Evolutionary conservation across 352 stramenopile species (phyloP).

Genomic region (Phytophthora chlamydospora): DNA sequence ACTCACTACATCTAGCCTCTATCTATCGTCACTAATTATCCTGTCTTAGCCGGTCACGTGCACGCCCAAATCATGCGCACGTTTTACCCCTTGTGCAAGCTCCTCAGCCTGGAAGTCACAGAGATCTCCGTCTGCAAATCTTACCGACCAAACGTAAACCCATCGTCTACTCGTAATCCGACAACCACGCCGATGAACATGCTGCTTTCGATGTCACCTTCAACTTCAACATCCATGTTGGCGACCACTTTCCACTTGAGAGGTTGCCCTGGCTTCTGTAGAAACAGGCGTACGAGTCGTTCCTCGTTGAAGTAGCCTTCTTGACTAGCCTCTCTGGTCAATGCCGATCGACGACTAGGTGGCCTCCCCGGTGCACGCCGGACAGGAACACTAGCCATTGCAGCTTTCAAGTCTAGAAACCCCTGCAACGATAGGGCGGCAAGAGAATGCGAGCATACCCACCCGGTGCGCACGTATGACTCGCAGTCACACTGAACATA

Average conservation of each 20-base stretch:
- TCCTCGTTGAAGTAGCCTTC: slow-evolving; percentile 1
- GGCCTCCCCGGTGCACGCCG: neutral
- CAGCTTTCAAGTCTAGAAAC: neutral
- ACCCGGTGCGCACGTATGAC: neutral
- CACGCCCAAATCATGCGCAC: slow-evolving; percentile 5
- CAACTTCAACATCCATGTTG: neutral
- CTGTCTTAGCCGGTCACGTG: slow-evolving; percentile 1
- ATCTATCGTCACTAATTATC: neutral
- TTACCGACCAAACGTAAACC: slow-evolving; percentile 1
- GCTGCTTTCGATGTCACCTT: neutral
- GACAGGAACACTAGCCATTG: slow-evolving; percentile 2
- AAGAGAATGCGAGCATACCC: neutral
- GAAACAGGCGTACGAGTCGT: slow-evolving; percentile 2
- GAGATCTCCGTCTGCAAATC: neutral
- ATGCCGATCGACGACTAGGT: neutral
- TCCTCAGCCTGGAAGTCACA: neutral
- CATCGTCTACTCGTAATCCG: slow-evolving; percentile 1
- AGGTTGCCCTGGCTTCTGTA: neutral
- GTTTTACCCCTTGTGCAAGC: slow-evolving; percentile 1
- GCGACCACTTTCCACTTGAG: slow-evolving; percentile 5
- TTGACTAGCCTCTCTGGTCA: neutral
- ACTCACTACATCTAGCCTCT: slow-evolving; percentile 16
- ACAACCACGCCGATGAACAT: slow-evolving; percentile 1
- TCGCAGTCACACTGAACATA: neutral
- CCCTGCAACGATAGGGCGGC: neutral